Base-by-base conservation (phyloP, 2,329 filamentous ascomycete species). In the Talaromyces islandicus region DNA sequence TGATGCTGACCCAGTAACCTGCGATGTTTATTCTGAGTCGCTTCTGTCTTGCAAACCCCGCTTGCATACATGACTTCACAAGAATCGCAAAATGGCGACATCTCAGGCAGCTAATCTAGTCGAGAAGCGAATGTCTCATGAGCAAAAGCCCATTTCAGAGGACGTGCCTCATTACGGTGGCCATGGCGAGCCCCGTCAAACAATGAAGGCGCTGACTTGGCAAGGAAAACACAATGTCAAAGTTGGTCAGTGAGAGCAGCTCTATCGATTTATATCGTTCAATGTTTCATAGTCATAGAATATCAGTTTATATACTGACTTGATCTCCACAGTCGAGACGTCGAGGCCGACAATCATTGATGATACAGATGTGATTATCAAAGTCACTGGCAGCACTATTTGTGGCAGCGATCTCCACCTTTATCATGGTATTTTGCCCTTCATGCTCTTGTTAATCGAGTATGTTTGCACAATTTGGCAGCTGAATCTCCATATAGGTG, bases 181-280 rank as follows among this genome's bases (percentile, higher is more conserved):
- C 4, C 79, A 80, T 70, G 83, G 80, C 25, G 77, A 83, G 67
- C 74, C 79, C 4, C 76, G 73, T 3, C 74, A 73, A 32, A 88
- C 75, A 17, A 94, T 96, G 89, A 88, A 90, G 73, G 92, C 91
- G 0, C 76, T 95, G 14, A 84, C 83, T 2, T 96, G 91, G 91
- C 85, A 88, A 74, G 89, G 89, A 57, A 94, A 93, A 79, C 90
- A 92, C 68, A 84, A 80, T 30, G 90, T 96, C 53, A 76, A 89
- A 69, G 79, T 95, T 19, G 77, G 83, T 85, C 72, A 60, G 74
- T 68, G 9, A 21, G n/a, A n/a, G n/a, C n/a, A n/a, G n/a, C n/a
- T n/a, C n/a, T n/a, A n/a, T n/a, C n/a, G n/a, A n/a, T n/a, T n/a
- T n/a, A n/a, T n/a, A n/a, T n/a, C n/a, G n/a, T n/a, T n/a, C n/a